Percentiles rank a stretch among this genome's conserved stretches.
These are phyloP conservation scores for Senecio squalidus DNA, from an alignment of 140 eudicot genomes.

Conservation along the genomic window DNA sequence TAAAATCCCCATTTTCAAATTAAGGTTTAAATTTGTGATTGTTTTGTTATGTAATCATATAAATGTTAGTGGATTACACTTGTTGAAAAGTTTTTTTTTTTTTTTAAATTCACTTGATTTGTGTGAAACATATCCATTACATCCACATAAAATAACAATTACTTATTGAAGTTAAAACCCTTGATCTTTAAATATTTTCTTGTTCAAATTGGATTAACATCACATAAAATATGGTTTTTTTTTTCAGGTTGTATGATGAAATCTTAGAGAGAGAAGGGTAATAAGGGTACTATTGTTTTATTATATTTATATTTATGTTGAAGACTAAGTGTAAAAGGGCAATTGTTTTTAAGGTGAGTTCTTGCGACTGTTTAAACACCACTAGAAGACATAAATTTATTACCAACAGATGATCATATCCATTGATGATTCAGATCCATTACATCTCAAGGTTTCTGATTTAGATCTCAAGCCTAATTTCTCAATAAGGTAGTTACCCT, in stretches of 20 bases:
- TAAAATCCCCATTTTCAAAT: constrained; percentile 15
- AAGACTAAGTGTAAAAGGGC: constrained; percentile 35
- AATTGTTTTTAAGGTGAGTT: constrained; percentile 34
- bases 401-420: constrained; percentile 90
- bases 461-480: constrained; percentile 66
- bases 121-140: constrained; percentile 13
- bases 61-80: constrained; percentile 1
- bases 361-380: constrained; percentile 77
- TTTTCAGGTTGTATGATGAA: constrained; percentile 24
- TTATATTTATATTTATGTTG: constrained; percentile 30
- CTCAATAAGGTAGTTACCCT: constrained; percentile 88
- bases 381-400: constrained; percentile 52
- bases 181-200: constrained; percentile 24
- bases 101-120: constrained; percentile 18
- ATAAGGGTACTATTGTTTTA: constrained; percentile 24
- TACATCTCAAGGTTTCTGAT: constrained; percentile 34
- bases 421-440: constrained; percentile 68
- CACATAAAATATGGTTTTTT: constrained; percentile 38
- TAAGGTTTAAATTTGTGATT: constrained; percentile 18
- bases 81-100: constrained; percentile 12
- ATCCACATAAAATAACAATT: constrained; percentile 77
- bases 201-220: constrained; percentile 23
- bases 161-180: constrained; percentile 18
- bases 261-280: constrained; percentile 31
- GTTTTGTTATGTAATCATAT: constrained; percentile 23